phyloP scores from a whole-genome alignment of 768 basidiomycete species.

The Serendipita vermifera region DNA sequence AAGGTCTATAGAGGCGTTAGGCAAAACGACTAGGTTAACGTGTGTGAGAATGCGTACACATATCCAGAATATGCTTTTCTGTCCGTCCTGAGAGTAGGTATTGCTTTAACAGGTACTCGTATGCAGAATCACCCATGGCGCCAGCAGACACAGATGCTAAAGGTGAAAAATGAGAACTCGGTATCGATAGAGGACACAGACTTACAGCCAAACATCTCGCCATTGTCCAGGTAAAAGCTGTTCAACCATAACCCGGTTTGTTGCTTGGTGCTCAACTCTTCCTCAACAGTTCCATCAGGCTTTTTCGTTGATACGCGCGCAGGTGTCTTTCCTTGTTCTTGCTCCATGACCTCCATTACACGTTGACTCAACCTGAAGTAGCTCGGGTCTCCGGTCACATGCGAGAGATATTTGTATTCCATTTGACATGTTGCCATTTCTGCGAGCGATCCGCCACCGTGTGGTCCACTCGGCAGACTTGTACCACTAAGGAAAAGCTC shows the following conservation, averaged over 20 bases:
- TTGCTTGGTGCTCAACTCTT: not conserved
- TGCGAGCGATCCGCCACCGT: slow-evolving; percentile 7
- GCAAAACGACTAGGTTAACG: too few relatives aligned
- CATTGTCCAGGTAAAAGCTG: slow-evolving; percentile 10
- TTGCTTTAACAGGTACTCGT: slow-evolving; percentile 20
- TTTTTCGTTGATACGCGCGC: not conserved
- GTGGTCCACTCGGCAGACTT: not conserved
- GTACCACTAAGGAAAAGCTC: not conserved
- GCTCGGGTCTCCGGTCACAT: slow-evolving; percentile 10
- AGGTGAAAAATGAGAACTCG: not conserved
- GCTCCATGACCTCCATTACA: not conserved
- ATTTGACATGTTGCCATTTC: slow-evolving; percentile 14
- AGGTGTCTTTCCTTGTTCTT: not conserved
- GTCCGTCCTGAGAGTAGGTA: slow-evolving; percentile 16
- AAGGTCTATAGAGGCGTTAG: slow-evolving; percentile 15
- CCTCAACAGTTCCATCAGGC: not conserved
- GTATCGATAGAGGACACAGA: not conserved
- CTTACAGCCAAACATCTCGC: slow-evolving; percentile 11
- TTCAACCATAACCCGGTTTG: slow-evolving; percentile 13
- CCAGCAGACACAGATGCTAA: not conserved
- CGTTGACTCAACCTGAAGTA: slow-evolving; percentile 5
- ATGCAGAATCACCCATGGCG: slow-evolving; percentile 10
- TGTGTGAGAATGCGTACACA: slow-evolving; percentile 15
- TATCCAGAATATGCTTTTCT: slow-evolving; percentile 15
- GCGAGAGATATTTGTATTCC: slow-evolving; percentile 16